These are phyloP conservation scores for Fistulifera pelliculosa DNA, from an alignment of 108 stramenopile species.

Conservation along the genomic window DNA sequence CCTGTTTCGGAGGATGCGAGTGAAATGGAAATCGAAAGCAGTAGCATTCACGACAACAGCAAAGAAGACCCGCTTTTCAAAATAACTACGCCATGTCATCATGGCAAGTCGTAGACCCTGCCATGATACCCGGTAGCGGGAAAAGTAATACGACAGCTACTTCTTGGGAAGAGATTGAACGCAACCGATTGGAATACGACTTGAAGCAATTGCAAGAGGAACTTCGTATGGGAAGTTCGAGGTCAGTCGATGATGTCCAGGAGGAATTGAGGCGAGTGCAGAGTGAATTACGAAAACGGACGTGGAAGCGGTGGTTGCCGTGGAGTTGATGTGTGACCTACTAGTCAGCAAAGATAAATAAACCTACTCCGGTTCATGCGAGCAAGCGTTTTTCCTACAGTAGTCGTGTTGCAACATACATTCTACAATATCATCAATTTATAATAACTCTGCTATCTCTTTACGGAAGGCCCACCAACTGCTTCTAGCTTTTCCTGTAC, in stretches of 20 bases:
- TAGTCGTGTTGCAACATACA: no score
- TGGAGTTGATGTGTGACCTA: constrained; percentile 1
- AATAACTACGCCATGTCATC: background rate
- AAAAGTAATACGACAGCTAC: background rate
- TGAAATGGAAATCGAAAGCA: no score
- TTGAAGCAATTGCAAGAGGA: constrained; percentile 27
- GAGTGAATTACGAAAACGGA: constrained; percentile 36
- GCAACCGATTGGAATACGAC: background rate
- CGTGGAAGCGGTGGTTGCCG: constrained; percentile 31
- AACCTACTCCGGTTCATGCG: no score
- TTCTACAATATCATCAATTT: no score
- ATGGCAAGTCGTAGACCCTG: constrained; percentile 8
- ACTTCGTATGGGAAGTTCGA: constrained; percentile 49
- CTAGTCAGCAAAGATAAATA: background rate
- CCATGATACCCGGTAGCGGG: background rate
- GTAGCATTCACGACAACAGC: no score
- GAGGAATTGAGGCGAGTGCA: constrained; percentile 43
- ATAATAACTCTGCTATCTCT: background rate
- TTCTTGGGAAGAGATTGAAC: background rate
- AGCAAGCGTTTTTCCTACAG: no score
- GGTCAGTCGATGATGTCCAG: constrained; percentile 51
- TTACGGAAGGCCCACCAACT: constrained; percentile 33
- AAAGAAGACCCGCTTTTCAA: background rate
- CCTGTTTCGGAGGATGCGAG: no score
- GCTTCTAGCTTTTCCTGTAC: constrained; percentile 39